Percentiles rank a stretch among this genome's conserved stretches.
These are phyloP conservation scores for Mucor mucedo DNA, from an alignment of 371 early-diverging fungal genomes.

Conservation along the genomic window DNA sequence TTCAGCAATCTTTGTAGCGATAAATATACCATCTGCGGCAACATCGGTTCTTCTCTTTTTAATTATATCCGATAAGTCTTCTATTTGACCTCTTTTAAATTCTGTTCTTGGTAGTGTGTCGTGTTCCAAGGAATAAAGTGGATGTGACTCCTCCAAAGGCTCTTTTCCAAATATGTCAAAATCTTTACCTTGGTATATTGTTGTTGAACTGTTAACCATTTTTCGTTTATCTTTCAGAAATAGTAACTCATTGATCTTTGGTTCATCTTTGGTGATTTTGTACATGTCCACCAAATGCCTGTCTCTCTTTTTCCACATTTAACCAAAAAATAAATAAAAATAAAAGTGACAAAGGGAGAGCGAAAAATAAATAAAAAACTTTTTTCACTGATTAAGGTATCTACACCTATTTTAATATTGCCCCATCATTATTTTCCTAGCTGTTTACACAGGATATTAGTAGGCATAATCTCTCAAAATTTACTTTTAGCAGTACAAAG, in stretches of 20 bases:
- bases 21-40: slow-evolving; percentile 3
- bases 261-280: background rate
- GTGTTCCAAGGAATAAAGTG: slow-evolving; percentile 11
- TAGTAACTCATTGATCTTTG: background rate
- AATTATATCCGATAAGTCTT: background rate
- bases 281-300: slow-evolving; percentile 16
- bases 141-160: background rate
- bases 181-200: slow-evolving; percentile 19
- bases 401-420: too few species aligned
- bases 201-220: background rate
- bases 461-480: background rate
- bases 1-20: slow-evolving; percentile 8
- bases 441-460: background rate
- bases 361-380: background rate
- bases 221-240: background rate
- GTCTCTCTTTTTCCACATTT: slow-evolving; percentile 26
- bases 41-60: slow-evolving; percentile 10
- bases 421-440: too few species aligned
- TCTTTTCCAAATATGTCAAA: slow-evolving; percentile 21
- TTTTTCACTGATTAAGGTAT: slow-evolving; percentile 1
- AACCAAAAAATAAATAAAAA: background rate
- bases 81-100: slow-evolving; percentile 3
- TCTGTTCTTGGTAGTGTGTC: slow-evolving; percentile 2
- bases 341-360: background rate
- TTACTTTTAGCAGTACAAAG: slow-evolving; percentile 29